Evolutionary conservation across 2,329 filamentous ascomycete species (phyloP).

Genomic region (Cercospora zeae-maydis): DNA sequence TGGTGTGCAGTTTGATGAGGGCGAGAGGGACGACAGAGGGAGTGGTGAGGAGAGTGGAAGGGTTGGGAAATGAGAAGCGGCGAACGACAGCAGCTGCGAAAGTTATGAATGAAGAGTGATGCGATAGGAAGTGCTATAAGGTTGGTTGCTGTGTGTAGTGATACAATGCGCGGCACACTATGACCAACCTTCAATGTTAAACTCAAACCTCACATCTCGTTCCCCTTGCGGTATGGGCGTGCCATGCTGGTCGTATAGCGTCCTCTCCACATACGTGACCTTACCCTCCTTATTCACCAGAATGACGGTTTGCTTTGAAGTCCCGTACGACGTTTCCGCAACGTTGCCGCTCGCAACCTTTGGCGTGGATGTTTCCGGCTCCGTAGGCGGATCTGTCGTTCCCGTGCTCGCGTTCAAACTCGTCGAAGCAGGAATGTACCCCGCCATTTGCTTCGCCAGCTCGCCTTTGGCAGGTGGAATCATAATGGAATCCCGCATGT

Average conservation of each 20-base stretch:
- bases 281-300: conserved; percentile 54
- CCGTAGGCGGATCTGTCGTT: conserved; percentile 23
- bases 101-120: neutral
- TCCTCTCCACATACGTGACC: conserved; percentile 61
- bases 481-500: conserved; percentile 59
- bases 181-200: conserved; percentile 45
- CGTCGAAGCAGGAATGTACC: conserved; percentile 30
- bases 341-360: neutral
- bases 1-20: neutral
- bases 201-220: conserved; percentile 49
- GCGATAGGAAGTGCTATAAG: neutral
- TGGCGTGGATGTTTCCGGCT: conserved; percentile 10
- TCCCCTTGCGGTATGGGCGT: conserved; percentile 45
- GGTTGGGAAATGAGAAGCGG: neutral
- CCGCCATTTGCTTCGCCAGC: conserved; percentile 39
- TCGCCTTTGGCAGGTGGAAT: conserved; percentile 55
- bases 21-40: neutral
- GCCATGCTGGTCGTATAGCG: conserved; percentile 55
- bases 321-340: conserved; percentile 54
- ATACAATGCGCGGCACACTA: neutral
- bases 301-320: conserved; percentile 61
- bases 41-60: neutral
- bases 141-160: neutral
- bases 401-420: conserved; percentile 5
- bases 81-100: neutral